Evolutionary conservation across 768 basidiomycete genomes (phyloP).

Genomic region (Sporobolomyces pararoseus): DNA sequence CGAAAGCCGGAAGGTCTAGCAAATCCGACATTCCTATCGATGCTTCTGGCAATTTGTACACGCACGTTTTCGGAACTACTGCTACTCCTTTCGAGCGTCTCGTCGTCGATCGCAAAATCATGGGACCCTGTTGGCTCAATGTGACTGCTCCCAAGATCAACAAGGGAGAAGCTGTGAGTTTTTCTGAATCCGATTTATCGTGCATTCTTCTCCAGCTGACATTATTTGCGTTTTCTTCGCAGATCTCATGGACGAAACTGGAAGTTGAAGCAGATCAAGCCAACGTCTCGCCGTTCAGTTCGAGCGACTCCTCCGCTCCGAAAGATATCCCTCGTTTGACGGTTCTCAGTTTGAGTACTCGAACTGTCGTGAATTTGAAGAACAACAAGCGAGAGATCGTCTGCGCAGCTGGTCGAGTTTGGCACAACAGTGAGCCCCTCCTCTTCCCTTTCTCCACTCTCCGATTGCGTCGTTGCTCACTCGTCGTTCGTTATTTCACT

Average conservation of each 20-base stretch:
- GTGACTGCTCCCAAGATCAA: slow-evolving; percentile 67
- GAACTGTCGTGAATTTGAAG: slow-evolving; percentile 88
- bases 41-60: slow-evolving; percentile 75
- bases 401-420: slow-evolving; percentile 74
- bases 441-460: neutral
- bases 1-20: slow-evolving; percentile 53
- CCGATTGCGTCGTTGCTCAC: no score
- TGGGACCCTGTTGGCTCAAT: slow-evolving; percentile 97
- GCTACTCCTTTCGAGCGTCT: slow-evolving; percentile 89
- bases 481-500: no score
- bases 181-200: no score
- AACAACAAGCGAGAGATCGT: slow-evolving; percentile 93
- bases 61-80: slow-evolving; percentile 82
- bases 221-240: neutral
- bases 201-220: neutral
- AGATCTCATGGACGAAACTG: slow-evolving; percentile 97
- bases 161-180: slow-evolving; percentile 71
- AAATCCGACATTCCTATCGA: slow-evolving; percentile 63
- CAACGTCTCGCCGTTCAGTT: slow-evolving; percentile 75
- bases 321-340: slow-evolving; percentile 84
- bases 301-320: slow-evolving; percentile 65
- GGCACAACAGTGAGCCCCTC: slow-evolving; percentile 61
- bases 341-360: slow-evolving; percentile 78
- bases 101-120: slow-evolving; percentile 91
- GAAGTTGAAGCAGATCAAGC: slow-evolving; percentile 79